These are phyloP conservation scores for Lasiodiplodia sp. DNA, from an alignment of 2,329 filamentous ascomycete genomes.

Conservation along the genomic window DNA sequence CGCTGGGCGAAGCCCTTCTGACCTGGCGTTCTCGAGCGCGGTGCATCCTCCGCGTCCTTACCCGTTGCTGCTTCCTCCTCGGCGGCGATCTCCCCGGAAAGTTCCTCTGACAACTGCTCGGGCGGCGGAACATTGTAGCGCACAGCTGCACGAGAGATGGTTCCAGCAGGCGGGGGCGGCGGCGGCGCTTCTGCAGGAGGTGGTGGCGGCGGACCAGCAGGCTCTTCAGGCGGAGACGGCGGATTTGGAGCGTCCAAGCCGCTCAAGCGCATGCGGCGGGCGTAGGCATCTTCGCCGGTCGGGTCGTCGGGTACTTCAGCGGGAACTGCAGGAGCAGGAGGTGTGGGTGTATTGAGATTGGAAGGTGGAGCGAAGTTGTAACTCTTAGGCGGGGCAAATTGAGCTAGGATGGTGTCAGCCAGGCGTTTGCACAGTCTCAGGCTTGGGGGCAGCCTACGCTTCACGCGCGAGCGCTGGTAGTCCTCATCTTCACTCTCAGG, in stretches of 20 bases:
- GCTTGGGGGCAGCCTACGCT: slow-evolving; percentile 48
- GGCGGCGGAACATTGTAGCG: slow-evolving; percentile 69
- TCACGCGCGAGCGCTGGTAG: slow-evolving; percentile 47
- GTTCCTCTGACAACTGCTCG: slow-evolving; percentile 52
- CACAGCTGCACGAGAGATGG: slow-evolving; percentile 80
- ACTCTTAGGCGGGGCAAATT: slow-evolving; percentile 58
- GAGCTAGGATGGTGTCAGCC: slow-evolving; percentile 42
- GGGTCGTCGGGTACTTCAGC: slow-evolving; percentile 56
- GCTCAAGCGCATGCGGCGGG: slow-evolving; percentile 67
- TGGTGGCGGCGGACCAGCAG: slow-evolving; percentile 10
- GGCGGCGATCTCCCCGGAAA: slow-evolving; percentile 40
- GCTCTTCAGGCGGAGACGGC: slow-evolving; percentile 38
- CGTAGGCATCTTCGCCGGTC: slow-evolving; percentile 74
- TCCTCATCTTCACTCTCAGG: slow-evolving; percentile 59
- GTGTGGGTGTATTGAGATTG: slow-evolving; percentile 42
- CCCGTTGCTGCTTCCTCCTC: slow-evolving; percentile 35
- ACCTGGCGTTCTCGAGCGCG: slow-evolving; percentile 73
- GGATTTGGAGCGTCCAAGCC: slow-evolving; percentile 39
- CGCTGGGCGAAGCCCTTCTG: slow-evolving; percentile 86
- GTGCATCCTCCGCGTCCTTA: slow-evolving; percentile 41
- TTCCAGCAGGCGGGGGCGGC: slow-evolving; percentile 51
- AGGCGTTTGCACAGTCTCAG: not conserved
- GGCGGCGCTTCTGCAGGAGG: slow-evolving; percentile 16
- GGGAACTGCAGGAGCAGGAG: slow-evolving; percentile 38
- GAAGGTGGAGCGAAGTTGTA: slow-evolving; percentile 61